Evolutionary conservation across 2,329 filamentous ascomycete species (phyloP), one percentile per base, ranked within the genome.

Genomic region (Colletotrichum euphorbiae): DNA sequence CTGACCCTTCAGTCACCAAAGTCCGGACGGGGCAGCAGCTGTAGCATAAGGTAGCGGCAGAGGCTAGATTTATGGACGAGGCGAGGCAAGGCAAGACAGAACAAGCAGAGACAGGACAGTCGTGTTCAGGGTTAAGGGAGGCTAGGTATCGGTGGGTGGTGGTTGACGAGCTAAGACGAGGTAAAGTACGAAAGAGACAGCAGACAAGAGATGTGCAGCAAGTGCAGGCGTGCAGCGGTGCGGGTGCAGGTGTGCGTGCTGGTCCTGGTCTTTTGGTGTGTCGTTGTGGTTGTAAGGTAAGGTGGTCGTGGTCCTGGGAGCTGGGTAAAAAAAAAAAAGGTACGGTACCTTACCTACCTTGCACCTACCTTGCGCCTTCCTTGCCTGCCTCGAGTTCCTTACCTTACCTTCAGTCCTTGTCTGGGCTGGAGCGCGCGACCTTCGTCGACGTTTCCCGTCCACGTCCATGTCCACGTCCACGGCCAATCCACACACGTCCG

Each of bases 361-460:
- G 6, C 12, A 38, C 33, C 33, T 38, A 38, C 33, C 33, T 38
- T 38, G 33, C 33, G 33, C 33, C 33, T 21, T 21, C 21, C 21
- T 38, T 11, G 4, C 33, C 8, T 38, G 36, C 36, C 36, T 38
- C 11, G 9, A 5, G 4, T 38, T 38, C 36, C 36, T 38, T 38
- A 38, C 36, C 36, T 38, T 38, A 38, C 36, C 36, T 13, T 15
- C 36, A 12, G 36, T 38, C 24, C 21, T 13, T 51, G 48, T 51
- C 28, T 51, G 28, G 28, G 38, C 55, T 45, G 55, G 24, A 58
- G 55, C 42, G 58, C 58, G 58, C 45, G 58, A 52, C 19, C 59
- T 54, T 67, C 63, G 45, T 67, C 51, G 65, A 67, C 67, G 67
- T 69, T 69, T 69, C 55, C 58, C 36, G 36, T 61, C 48, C 58